A percentile compares a stretch with the other conserved stretches of the same genome.
phyloP scores from a whole-genome alignment of 2,329 filamentous ascomycete genomes.

The Chrysosporium queenslandicum region DNA sequence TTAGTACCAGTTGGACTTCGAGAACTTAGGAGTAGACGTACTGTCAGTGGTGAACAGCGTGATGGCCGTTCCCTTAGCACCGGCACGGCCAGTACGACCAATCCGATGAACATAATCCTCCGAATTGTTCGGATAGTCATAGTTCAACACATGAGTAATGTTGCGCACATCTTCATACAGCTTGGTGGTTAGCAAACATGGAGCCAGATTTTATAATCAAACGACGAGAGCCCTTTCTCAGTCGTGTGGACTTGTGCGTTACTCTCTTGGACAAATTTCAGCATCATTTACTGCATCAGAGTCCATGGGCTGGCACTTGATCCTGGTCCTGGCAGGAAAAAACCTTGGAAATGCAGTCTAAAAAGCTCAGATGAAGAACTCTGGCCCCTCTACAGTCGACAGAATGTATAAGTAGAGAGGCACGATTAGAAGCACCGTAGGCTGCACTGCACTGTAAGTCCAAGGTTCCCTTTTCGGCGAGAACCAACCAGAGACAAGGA shows the following conservation, averaged over 20 bases:
- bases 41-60: conserved; percentile 99
- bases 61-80: conserved; percentile 89
- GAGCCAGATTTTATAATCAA: conserved; percentile 41
- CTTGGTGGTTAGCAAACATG: conserved; percentile 64
- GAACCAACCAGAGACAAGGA: conserved; percentile 50
- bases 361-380: conserved; percentile 68
- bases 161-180: conserved; percentile 92
- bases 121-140: conserved; percentile 96
- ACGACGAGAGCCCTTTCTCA: conserved; percentile 44
- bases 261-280: conserved; percentile 44
- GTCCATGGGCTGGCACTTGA: conserved; percentile 47
- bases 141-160: conserved; percentile 99
- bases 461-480: conserved; percentile 73
- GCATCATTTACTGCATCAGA: conserved; percentile 36
- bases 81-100: conserved; percentile 60
- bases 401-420: conserved; percentile 52
- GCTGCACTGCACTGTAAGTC: conserved; percentile 62
- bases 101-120: conserved; percentile 62
- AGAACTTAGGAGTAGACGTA: conserved; percentile 46
- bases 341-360: conserved; percentile 68
- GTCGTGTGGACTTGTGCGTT: conserved; percentile 52
- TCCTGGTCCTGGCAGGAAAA: conserved; percentile 55
- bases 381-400: conserved; percentile 62
- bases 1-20: conserved; percentile 6
- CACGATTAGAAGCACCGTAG: conserved; percentile 67